phyloP scores from a whole-genome alignment of 2,329 filamentous ascomycete species.

The Stagonosporopsis tanaceti region DNA sequence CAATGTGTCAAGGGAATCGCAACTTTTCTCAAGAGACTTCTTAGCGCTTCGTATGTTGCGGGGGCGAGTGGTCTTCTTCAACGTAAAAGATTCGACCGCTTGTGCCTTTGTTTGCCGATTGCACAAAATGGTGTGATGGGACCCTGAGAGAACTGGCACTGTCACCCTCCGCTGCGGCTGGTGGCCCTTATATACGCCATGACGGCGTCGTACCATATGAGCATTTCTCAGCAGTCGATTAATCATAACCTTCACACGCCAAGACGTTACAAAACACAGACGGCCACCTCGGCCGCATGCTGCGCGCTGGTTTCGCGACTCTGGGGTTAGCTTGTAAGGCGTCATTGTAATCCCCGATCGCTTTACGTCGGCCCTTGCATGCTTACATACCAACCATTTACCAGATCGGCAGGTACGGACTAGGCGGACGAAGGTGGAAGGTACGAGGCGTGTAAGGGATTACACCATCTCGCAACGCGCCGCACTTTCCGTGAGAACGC shows the following conservation, averaged over 20 bases:
- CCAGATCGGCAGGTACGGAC: slow-evolving; percentile 16
- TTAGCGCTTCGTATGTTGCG: slow-evolving; percentile 25
- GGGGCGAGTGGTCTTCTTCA: slow-evolving; percentile 21
- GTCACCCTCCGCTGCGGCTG: slow-evolving; percentile 8
- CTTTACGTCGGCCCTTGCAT: slow-evolving; percentile 41
- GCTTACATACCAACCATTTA: slow-evolving; percentile 23
- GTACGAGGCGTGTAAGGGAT: slow-evolving; percentile 4
- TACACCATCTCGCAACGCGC: slow-evolving; percentile 6
- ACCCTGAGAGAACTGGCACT: slow-evolving; percentile 4
- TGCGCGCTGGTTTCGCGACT: slow-evolving; percentile 32
- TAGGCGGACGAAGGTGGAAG: slow-evolving; percentile 12
- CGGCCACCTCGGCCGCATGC: slow-evolving; percentile 20
- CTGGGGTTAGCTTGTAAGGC: slow-evolving; percentile 40
- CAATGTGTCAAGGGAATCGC: slow-evolving; percentile 18
- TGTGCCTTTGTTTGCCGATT: slow-evolving; percentile 34
- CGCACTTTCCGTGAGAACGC: not conserved
- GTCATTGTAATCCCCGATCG: slow-evolving; percentile 42
- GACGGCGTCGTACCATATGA: slow-evolving; percentile 11
- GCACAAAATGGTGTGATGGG: slow-evolving; percentile 30
- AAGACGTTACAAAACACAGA: slow-evolving; percentile 16
- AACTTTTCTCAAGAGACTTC: slow-evolving; percentile 24
- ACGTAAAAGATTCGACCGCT: slow-evolving; percentile 9
- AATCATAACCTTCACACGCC: slow-evolving; percentile 22
- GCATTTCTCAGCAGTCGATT: slow-evolving; percentile 40
- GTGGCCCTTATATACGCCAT: slow-evolving; percentile 20